A percentile compares a stretch with the other conserved stretches of the same genome.
Evolutionary conservation across 179 eudicot species (phyloP).

Genomic region (Silene vulgaris): DNA sequence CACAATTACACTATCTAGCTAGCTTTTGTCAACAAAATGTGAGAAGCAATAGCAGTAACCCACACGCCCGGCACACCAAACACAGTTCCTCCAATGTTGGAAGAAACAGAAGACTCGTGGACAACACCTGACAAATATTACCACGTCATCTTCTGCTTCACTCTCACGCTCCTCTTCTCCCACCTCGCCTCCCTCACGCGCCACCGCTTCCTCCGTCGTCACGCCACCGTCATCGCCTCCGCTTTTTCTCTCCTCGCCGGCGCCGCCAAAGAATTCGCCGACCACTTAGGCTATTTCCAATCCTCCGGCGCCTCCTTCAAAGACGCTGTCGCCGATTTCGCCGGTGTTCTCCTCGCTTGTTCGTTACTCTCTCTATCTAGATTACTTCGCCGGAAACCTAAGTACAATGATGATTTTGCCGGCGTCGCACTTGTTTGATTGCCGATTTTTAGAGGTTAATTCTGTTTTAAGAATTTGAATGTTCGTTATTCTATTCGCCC

Average conservation of each 20-base stretch:
- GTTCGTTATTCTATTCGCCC: background rate
- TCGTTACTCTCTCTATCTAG: conserved; percentile 31
- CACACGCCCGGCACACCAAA: background rate
- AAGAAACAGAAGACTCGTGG: conserved; percentile 52
- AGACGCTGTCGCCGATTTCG: conserved; percentile 62
- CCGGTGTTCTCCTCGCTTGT: conserved; percentile 54
- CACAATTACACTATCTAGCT: no score
- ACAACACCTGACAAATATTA: conserved; percentile 60
- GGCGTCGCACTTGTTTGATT: conserved; percentile 49
- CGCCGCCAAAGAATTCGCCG: conserved; percentile 85
- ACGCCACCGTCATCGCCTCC: conserved; percentile 46
- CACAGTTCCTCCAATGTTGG: conserved; percentile 32
- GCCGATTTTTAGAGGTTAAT: background rate
- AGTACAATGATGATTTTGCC: conserved; percentile 17
- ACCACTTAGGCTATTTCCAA: conserved; percentile 65
- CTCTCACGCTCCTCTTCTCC: conserved; percentile 48
- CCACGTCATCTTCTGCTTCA: conserved; percentile 74
- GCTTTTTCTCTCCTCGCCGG: conserved; percentile 61
- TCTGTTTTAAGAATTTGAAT: background rate
- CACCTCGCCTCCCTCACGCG: conserved; percentile 41
- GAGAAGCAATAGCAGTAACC: no score
- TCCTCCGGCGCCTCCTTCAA: conserved; percentile 86
- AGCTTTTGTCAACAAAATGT: no score
- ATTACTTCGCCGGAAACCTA: conserved; percentile 13
- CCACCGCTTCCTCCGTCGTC: conserved; percentile 49